Base-by-base conservation (phyloP, 1,284 basidiomycete genomes). In the Ganoderma sinense region DNA sequence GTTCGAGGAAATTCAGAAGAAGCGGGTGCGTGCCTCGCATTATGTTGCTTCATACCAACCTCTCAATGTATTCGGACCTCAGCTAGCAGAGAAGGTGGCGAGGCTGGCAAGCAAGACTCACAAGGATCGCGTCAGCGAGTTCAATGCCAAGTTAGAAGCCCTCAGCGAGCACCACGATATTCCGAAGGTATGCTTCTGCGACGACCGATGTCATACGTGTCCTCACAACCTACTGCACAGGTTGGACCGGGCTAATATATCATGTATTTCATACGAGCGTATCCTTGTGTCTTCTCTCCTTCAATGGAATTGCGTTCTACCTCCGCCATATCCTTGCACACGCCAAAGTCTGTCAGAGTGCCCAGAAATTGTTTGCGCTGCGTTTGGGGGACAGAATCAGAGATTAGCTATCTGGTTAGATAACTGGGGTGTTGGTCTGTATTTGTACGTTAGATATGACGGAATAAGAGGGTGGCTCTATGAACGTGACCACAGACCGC, bases 101-200 rank as follows among this genome's bases (percentile, higher is more conserved):
- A 95, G 91, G 81, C 81, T 94, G 76, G 97, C 97, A 0, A 85
- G 86, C 75, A 94, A 93, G 82, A 96, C 95, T 11, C 97, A 99
- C 83, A 98, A 98, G 83, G 97, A 99, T 71, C 92, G 97, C 62
- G 97, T 99, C 29, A 91, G 90, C 70, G 94, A 97, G 78, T 95
- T 97, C 78, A 99, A 99, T 80, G 79, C 88, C 40, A 95, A 98
- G 79, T 86, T 99, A 8, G 97, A 97, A 80, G 85, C 88, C 64
- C 88, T 98, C 69, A 94, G 93, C 78, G 95, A 97, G 83, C 96
- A 97, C 85, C 94, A 97, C 80, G 95, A 97, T 80, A 96, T 97
- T 75, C 95, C 95, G 53, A 96, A 96, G 86, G 95, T 93, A 78
- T 73, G 80, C 74, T 76, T 70, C 68, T 74, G 69, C 64, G 36